Evolutionary conservation across 1,284 basidiomycete species (phyloP).

Genomic region (Flammula alnicola): DNA sequence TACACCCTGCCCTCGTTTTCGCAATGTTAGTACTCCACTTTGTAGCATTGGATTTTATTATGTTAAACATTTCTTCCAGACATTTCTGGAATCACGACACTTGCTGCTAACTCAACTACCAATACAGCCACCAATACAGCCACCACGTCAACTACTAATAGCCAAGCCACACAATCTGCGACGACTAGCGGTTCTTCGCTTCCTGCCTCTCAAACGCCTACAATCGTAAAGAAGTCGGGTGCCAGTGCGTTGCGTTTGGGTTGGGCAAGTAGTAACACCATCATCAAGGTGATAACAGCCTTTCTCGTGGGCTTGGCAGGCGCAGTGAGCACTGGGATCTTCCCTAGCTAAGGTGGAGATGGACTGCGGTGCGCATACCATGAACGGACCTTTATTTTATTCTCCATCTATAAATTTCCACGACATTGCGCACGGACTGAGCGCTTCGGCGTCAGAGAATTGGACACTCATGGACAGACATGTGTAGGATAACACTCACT

Average conservation of each 20-base stretch:
- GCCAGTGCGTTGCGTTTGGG: neutral
- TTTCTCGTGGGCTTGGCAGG: neutral
- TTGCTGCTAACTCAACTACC: neutral
- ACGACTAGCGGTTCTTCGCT: neutral
- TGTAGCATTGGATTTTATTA: neutral
- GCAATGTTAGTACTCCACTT: slow-evolving; percentile 43
- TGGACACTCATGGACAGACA: too few species aligned
- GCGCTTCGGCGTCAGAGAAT: too few species aligned
- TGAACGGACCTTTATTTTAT: too few species aligned
- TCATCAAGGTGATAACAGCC: neutral
- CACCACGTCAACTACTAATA: neutral
- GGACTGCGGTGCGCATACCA: too few species aligned
- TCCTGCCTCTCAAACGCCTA: neutral
- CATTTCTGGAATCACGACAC: slow-evolving; percentile 8
- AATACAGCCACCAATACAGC: neutral
- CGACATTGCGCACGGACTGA: too few species aligned
- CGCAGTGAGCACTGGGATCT: too few species aligned
- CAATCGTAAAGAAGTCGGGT: neutral
- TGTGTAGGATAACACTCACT: too few species aligned
- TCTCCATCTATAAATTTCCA: too few species aligned
- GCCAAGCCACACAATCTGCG: neutral
- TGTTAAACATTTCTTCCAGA: slow-evolving; percentile 4
- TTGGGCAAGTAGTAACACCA: too few species aligned
- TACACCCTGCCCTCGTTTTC: slow-evolving; percentile 45
- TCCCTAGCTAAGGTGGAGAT: too few species aligned